Percentiles rank a stretch among this genome's conserved stretches.
Conservation (phyloP, 2,329 filamentous ascomycete species). For the Sporothrix humicola region DNA sequence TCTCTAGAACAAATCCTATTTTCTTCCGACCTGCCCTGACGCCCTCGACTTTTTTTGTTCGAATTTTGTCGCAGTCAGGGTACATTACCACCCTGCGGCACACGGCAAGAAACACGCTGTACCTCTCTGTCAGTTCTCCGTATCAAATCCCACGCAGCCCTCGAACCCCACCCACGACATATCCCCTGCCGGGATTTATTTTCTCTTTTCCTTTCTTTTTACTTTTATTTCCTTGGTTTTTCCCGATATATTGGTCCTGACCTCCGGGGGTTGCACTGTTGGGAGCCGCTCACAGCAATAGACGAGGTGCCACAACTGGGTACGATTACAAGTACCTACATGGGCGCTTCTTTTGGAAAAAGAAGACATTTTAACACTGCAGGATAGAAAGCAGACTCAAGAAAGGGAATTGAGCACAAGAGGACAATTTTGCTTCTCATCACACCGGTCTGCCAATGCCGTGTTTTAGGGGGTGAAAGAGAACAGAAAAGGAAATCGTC, state of each 20-base stretch:
- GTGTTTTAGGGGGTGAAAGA: not conserved
- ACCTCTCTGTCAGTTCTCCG: not conserved
- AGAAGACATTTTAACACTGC: not conserved
- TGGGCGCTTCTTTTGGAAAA: not conserved
- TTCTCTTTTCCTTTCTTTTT: not conserved
- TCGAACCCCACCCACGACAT: not conserved
- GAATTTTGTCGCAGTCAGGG: too few relatives aligned
- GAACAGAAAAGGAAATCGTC: not conserved
- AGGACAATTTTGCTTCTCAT: not conserved
- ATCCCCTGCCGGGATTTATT: not conserved
- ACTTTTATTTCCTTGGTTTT: conserved; percentile 4
- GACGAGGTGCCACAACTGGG: not conserved
- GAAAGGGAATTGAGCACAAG: not conserved
- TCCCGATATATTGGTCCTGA: conserved; percentile 24
- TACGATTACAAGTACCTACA: not conserved
- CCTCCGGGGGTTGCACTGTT: conserved; percentile 9
- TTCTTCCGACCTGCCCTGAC: not conserved
- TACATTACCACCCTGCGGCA: not conserved
- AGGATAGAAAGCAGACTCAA: not conserved
- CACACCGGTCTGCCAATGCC: not conserved
- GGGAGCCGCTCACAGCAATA: not conserved
- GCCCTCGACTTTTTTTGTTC: too few relatives aligned
- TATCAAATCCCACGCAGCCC: conserved; percentile 8
- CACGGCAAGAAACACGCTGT: not conserved
- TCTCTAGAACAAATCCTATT: not conserved